These are phyloP conservation scores for Neonectria coccinea DNA, from an alignment of 2,329 filamentous ascomycete species.

Conservation along the genomic window DNA sequence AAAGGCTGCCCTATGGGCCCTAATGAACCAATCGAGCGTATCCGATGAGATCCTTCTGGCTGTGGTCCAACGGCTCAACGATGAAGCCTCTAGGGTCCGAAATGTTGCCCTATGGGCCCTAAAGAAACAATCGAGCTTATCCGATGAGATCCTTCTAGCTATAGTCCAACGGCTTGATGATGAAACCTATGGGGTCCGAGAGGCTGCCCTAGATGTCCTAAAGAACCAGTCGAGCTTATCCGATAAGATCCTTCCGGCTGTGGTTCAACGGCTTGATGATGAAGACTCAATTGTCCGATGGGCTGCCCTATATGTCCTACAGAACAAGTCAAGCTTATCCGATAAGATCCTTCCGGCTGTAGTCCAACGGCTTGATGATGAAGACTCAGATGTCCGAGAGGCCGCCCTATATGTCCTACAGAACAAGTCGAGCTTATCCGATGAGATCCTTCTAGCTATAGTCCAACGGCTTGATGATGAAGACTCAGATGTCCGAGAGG, in stretches of 20 bases:
- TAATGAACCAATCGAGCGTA: neutral
- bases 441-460: neutral
- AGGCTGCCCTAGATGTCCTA: neutral
- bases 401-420: neutral
- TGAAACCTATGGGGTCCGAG: neutral
- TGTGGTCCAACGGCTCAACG: neutral
- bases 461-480: neutral
- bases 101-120: neutral
- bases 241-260: neutral
- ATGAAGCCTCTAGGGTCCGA: neutral
- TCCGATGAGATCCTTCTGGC: neutral
- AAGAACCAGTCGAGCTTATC: neutral
- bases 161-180: neutral
- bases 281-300: neutral
- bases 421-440: neutral
- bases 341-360: neutral
- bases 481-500: neutral
- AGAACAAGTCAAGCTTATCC: neutral
- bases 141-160: neutral
- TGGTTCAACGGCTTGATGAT: neutral
- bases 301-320: neutral
- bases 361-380: neutral
- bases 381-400: neutral
- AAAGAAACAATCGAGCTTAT: neutral
- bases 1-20: neutral